These are phyloP conservation scores for Circinella umbellata DNA, from an alignment of 371 early-diverging fungal species.

Conservation along the genomic window DNA sequence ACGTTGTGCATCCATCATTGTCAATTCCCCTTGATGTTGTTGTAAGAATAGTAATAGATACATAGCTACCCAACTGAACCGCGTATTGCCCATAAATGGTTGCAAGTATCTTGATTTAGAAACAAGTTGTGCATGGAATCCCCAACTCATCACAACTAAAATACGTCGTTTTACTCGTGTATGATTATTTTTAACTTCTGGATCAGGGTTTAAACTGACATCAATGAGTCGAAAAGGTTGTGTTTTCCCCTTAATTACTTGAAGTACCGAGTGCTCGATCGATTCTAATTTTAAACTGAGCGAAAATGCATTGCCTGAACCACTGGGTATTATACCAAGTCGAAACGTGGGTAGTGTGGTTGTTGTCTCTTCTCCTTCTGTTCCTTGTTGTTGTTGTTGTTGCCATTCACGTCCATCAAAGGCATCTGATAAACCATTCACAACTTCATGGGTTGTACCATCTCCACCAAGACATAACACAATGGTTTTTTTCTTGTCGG, in stretches of 20 bases:
- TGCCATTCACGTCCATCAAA: slow-evolving; percentile 3
- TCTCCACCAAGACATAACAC: slow-evolving; percentile 52
- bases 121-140: slow-evolving; percentile 58
- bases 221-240: slow-evolving; percentile 37
- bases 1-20: slow-evolving; percentile 24
- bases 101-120: slow-evolving; percentile 42
- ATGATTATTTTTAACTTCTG: background rate
- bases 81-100: slow-evolving; percentile 45
- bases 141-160: slow-evolving; percentile 55
- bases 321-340: slow-evolving; percentile 46
- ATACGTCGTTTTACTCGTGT: slow-evolving; percentile 14
- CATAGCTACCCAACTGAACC: slow-evolving; percentile 47
- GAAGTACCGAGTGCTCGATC: slow-evolving; percentile 37
- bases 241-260: slow-evolving; percentile 38
- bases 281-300: slow-evolving; percentile 33
- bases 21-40: slow-evolving; percentile 40
- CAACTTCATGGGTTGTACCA: slow-evolving; percentile 51
- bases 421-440: slow-evolving; percentile 47
- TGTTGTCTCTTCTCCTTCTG: background rate
- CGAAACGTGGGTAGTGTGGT: slow-evolving; percentile 15
- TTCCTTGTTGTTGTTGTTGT: background rate
- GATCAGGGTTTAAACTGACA: slow-evolving; percentile 31
- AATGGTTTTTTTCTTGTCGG: slow-evolving; percentile 9
- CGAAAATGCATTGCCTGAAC: slow-evolving; percentile 54
- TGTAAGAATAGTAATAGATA: slow-evolving; percentile 33